A percentile compares a stretch with the other conserved stretches of the same genome.
phyloP scores from a whole-genome alignment of 805 yeast genomes.

The Candida yuanshanica region DNA sequence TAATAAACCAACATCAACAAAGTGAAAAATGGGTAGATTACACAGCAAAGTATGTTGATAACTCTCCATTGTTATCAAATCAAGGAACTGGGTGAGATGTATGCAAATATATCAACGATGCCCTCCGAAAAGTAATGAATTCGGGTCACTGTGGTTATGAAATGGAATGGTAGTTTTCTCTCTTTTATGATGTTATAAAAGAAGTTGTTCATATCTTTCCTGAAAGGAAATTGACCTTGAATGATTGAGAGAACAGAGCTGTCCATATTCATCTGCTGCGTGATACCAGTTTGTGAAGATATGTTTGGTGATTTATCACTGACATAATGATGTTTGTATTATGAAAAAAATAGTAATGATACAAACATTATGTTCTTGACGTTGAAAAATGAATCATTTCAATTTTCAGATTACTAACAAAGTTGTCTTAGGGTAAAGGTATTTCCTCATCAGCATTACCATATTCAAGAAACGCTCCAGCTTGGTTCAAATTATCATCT shows the following conservation, averaged over 20 bases:
- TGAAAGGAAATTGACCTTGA: constrained; percentile 10
- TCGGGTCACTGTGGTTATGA: constrained; percentile 23
- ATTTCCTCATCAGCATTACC: constrained; percentile 98
- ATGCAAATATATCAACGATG: too few species aligned
- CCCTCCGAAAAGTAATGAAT: constrained; percentile 20
- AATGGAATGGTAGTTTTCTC: constrained; percentile 2
- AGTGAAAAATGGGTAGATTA: constrained; percentile 96
- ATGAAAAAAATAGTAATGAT: too few species aligned
- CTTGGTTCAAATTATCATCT: constrained; percentile 98
- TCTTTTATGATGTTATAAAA: background rate
- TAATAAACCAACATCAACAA: background rate
- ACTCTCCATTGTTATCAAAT: constrained; percentile 8
- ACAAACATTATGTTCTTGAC: background rate
- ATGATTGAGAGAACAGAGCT: background rate
- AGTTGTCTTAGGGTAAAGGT: constrained; percentile 83
- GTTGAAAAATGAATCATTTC: background rate
- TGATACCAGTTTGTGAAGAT: constrained; percentile 43
- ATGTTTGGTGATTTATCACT: constrained; percentile 1
- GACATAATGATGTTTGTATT: background rate
- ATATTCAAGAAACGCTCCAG: constrained; percentile 97
- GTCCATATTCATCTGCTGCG: constrained; percentile 31
- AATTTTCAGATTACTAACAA: constrained; percentile 35
- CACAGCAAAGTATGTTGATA: constrained; percentile 85
- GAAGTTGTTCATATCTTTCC: constrained; percentile 4
- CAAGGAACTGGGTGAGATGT: background rate